Evolutionary conservation across 148 eudicot species (phyloP), one percentile per base, ranked within the genome.

Genomic region (Agrostemma githago): DNA sequence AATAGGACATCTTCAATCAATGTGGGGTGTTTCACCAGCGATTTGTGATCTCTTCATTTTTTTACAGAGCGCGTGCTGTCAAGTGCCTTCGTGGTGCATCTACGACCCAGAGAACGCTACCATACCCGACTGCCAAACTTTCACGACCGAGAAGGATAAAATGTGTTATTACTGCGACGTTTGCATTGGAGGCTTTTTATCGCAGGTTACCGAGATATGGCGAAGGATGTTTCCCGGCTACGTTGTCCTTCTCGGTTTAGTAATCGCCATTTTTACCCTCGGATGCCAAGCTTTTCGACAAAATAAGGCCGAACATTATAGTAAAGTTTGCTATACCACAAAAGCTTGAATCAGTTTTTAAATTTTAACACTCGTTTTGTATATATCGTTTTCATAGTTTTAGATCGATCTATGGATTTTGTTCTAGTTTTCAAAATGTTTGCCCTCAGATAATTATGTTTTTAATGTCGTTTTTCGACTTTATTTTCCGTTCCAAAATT

Each of bases 151-250:
- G 17, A 62, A 16, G 17, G 40, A 46, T 8, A 70, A 15, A 26
- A 41, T 69, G 74, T 79, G 82, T 19, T 79, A 79, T 70, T 15
- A 79, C 71, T 79, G 81, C 51, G 62, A 60, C 2, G 12, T 17
- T 53, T 79, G 82, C 60, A 6, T 38, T 7, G 71, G 42, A 48
- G 78, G 74, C 42, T 74, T 79, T 63, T 37, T 79, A 4, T 17
- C 54, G 8, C 44, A 74, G 37, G 58, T 74, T 1, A 7, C 74
- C 8, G 58, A 26, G 4, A 0, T 79, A 48, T 79, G 81, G 82
- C 3, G 38, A 26, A 74, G 43, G 41, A 0, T 69, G 37, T 70
- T 69, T 70, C 78, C 81, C 0, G 65, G 40, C 2, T 63, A 69
- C 16, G 78, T 70, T 26, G 40, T n/a, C 26, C 26, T 79, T 20